Percentiles rank a stretch among this genome's conserved stretches.
Evolutionary conservation across 495 filamentous ascomycete species (phyloP).

Genomic region (Ascobolus immersus): DNA sequence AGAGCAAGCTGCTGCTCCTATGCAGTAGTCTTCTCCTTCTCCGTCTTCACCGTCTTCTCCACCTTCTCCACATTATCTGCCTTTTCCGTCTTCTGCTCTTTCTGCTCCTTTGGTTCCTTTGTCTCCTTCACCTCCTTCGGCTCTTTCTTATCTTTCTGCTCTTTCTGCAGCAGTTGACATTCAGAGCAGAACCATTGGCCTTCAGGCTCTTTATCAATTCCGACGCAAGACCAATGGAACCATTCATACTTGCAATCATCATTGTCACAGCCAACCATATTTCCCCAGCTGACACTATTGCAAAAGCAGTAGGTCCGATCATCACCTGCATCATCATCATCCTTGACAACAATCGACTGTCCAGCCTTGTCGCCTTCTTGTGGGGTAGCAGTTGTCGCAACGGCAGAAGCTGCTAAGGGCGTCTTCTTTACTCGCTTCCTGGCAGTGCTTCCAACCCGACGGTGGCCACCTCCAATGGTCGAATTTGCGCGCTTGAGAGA

Average conservation of each 20-base stretch:
- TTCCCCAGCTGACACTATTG: slow-evolving; percentile 74
- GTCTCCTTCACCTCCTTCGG: slow-evolving; percentile 6
- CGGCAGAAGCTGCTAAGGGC: slow-evolving; percentile 17
- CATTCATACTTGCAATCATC: slow-evolving; percentile 77
- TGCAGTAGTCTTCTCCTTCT: neutral
- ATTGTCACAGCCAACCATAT: slow-evolving; percentile 98
- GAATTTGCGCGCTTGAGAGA: neutral
- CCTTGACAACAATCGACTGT: slow-evolving; percentile 42
- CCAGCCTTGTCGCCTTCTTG: slow-evolving; percentile 23
- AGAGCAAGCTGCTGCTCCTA: no score
- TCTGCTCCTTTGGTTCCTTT: slow-evolving; percentile 9
- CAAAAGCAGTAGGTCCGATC: slow-evolving; percentile 79
- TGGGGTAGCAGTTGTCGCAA: slow-evolving; percentile 10
- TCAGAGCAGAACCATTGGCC: slow-evolving; percentile 84
- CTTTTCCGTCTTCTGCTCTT: slow-evolving; percentile 1
- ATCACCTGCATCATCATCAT: slow-evolving; percentile 70
- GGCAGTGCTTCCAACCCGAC: neutral
- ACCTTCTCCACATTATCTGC: neutral
- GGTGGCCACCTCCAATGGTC: neutral
- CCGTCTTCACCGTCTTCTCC: neutral
- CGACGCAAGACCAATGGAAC: slow-evolving; percentile 96
- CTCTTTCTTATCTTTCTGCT: slow-evolving; percentile 24
- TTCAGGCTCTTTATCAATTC: slow-evolving; percentile 61
- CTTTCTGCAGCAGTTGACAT: slow-evolving; percentile 48
- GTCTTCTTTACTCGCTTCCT: slow-evolving; percentile 9